Base-by-base conservation (phyloP, 2,329 filamentous ascomycete genomes). In the Penicillium sp. region DNA sequence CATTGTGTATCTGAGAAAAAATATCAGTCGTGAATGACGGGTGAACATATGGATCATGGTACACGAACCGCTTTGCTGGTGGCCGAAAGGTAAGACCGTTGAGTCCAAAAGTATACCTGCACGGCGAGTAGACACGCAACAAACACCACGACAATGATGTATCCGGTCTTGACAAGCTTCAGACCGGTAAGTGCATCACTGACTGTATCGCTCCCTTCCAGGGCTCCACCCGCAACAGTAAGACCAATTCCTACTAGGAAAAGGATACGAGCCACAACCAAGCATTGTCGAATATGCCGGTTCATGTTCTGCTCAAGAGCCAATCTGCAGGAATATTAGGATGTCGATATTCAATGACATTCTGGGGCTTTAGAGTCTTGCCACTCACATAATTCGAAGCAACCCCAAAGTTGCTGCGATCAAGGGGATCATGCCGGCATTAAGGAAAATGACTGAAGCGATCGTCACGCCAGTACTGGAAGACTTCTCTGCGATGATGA, bases 351-450 rank as follows among this genome's bases (percentile, higher is more conserved):
- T n/a, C 34, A 7, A 36, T 36, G 34, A 11, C 14, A 4, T 16
- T 6, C 4, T n/a, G n/a, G 11, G n/a, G 13, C 1, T n/a, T 13
- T 1, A n/a, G 13, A 36, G 13, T 5, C 6, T 13, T 36, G 9
- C 13, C 34, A 57, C 60, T 55, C 52, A 64, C 62, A 64, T 63
- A 29, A 65, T 61, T 22, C 62, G 59, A 24, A 66, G 47, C 2
- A 63, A 55, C 6, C 62, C 65, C 22, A 66, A 47, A 7, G 65
- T 67, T 14, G 64, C 65, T 10, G 57, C 61, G 11, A 67, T 62
- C 22, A 66, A 56, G 5, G 65, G 65, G 39, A 66, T 58, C 18
- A 65, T 53, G n/a, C 64, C 65, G 8, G 61, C 54, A 47, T 62
- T 65, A 14, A 61, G 49, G 3, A 67, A 57, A 21, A 67, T 66